phyloP scores from a whole-genome alignment of 1,284 basidiomycete species.

The Vanrija sp. region DNA sequence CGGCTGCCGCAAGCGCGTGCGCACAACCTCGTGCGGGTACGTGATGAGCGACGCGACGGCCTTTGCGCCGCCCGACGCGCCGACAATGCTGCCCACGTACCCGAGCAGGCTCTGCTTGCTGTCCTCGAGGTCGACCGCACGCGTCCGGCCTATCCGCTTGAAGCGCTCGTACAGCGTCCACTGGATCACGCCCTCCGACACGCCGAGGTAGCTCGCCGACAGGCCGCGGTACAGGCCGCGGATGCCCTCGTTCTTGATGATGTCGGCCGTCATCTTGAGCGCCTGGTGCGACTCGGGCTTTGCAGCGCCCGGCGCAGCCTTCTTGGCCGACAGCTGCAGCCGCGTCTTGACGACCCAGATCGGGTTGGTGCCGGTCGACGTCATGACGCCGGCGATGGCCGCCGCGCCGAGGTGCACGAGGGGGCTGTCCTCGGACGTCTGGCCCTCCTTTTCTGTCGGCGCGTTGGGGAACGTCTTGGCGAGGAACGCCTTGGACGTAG shows the following conservation, averaged over 20 bases:
- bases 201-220: constrained; percentile 90
- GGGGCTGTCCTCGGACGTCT: constrained; percentile 69
- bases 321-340: constrained; percentile 59
- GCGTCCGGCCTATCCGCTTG: constrained; percentile 33
- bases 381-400: constrained; percentile 72
- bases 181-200: constrained; percentile 94
- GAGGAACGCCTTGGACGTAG: constrained; percentile 89
- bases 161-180: constrained; percentile 88
- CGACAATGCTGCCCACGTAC: constrained; percentile 65
- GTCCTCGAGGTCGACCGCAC: constrained; percentile 12
- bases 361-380: constrained; percentile 93
- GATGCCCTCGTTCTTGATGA: constrained; percentile 76
- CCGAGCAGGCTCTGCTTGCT: constrained; percentile 54
- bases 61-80: constrained; percentile 90
- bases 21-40: constrained; percentile 94
- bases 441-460: constrained; percentile 54
- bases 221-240: constrained; percentile 91
- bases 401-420: constrained; percentile 83
- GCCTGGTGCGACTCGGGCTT: constrained; percentile 20
- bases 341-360: constrained; percentile 98
- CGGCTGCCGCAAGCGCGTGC: constrained; percentile 88
- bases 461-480: constrained; percentile 63
- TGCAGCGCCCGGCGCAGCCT: constrained; percentile 12
- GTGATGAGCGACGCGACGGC: constrained; percentile 88
- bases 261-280: constrained; percentile 64